Conservation (phyloP, 2,329 filamentous ascomycete species). For the Lasiodiplodia theobromae region DNA sequence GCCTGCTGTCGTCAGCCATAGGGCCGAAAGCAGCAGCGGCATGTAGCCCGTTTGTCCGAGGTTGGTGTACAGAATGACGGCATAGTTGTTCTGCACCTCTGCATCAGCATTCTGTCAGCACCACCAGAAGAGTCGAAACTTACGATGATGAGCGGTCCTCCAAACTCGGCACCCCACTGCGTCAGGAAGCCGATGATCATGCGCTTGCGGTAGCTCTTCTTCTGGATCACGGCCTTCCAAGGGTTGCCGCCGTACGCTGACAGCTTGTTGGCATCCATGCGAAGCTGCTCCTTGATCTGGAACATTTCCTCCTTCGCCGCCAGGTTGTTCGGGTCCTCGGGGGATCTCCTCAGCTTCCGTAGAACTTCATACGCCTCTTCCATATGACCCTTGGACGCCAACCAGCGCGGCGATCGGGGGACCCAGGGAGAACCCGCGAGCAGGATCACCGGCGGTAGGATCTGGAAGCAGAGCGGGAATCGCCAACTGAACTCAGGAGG, state of each 20-base stretch:
- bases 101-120: neutral
- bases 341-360: conserved; percentile 47
- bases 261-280: conserved; percentile 33
- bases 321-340: conserved; percentile 51
- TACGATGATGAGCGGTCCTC: conserved; percentile 58
- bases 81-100: conserved; percentile 49
- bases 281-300: conserved; percentile 54
- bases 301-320: conserved; percentile 56
- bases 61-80: conserved; percentile 46
- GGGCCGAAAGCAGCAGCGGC: conserved; percentile 50
- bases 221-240: conserved; percentile 33
- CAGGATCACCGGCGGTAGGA: conserved; percentile 50
- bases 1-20: conserved; percentile 55
- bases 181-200: conserved; percentile 60
- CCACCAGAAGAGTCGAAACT: neutral
- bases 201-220: conserved; percentile 50
- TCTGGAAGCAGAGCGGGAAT: conserved; percentile 54
- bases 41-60: conserved; percentile 50
- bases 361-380: conserved; percentile 57
- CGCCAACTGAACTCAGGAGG: conserved; percentile 54
- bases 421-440: conserved; percentile 52
- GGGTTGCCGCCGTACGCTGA: conserved; percentile 29
- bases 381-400: conserved; percentile 54
- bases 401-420: conserved; percentile 58
- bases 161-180: conserved; percentile 60